Base-by-base conservation (phyloP, 106 monocot genomes). In the Dioscorea alata region DNA sequence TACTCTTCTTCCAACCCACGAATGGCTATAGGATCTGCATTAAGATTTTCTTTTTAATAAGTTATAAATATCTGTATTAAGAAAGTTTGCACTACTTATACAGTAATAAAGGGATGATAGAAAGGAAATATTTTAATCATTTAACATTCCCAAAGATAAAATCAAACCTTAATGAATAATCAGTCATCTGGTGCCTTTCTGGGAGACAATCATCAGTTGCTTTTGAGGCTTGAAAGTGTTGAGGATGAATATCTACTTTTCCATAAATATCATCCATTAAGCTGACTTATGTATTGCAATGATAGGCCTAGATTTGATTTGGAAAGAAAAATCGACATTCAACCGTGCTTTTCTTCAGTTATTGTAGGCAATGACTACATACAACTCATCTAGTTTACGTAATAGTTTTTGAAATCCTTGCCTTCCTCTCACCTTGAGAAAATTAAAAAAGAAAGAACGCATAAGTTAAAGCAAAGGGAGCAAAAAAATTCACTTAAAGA, bases 241-340 rank as follows among this genome's bases (percentile, higher is more conserved):
- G 31, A 18, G 80, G 85, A 65, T 74, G 77, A 65, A 94, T 74
- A 33, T 90, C 80, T 57, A 90, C 24, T 69, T 82, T 88, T 71
- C 85, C 85, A 79, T 70, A 79, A 25, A 81, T 65, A 85, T 85
- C 90, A 77, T 85, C 94, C 94, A 95, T 91, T 65, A 60, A 81
- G 65, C 48, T 62, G 21, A 34, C 42, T 58, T 57, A 54, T 14
- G 12, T 51, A 13, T 54, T 16, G 15, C 54, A 54, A 18, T 16
- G 14, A 17, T 54, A 14, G 15, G 5, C 54, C 12, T 19, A 18
- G 13, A 54, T 54, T 54, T 15, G 13, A 54, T 18, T 54, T 19
- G 19, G 54, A 5, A 54, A 54, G 19, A 54, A 19, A 42, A 42
- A 42, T 42, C 42, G 42, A 42, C 42, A 42, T 42, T 10, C 42